A percentile compares a stretch with the other conserved stretches of the same genome.
phyloP scores from a whole-genome alignment of 1,284 basidiomycete species.

The Leccinum griseonigrum region DNA sequence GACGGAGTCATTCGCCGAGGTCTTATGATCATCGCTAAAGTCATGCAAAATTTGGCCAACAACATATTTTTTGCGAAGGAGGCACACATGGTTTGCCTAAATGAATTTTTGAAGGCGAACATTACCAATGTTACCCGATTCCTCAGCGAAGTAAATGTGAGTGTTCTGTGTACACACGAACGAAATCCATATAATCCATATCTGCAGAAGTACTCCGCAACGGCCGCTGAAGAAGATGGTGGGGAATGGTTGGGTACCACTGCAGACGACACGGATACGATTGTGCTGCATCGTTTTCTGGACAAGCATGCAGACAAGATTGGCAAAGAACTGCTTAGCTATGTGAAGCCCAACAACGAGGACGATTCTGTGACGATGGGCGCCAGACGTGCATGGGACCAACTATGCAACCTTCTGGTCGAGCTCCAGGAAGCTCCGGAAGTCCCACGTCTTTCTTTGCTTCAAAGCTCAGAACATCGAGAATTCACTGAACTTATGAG shows the following conservation, averaged over 20 bases:
- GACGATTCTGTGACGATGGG: constrained; percentile 54
- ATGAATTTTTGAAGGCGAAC: constrained; percentile 75
- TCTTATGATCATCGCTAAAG: constrained; percentile 83
- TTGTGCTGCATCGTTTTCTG: constrained; percentile 81
- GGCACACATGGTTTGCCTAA: constrained; percentile 79
- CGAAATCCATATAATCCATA: constrained; percentile 5
- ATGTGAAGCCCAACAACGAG: constrained; percentile 61
- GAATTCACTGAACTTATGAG: constrained; percentile 71
- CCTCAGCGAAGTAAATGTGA: constrained; percentile 76
- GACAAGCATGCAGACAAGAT: constrained; percentile 82
- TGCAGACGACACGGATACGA: constrained; percentile 78
- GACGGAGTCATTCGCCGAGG: constrained; percentile 65
- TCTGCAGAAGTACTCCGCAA: constrained; percentile 53
- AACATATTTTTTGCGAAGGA: constrained; percentile 92
- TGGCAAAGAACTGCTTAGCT: constrained; percentile 77
- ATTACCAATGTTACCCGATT: constrained; percentile 82
- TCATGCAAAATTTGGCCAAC: constrained; percentile 90
- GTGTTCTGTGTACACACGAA: constrained; percentile 24
- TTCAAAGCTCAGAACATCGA: constrained; percentile 51
- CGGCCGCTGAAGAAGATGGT: constrained; percentile 50
- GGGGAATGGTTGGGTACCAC: constrained; percentile 73
- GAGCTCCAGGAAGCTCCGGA: constrained; percentile 75
- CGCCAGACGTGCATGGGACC: constrained; percentile 77
- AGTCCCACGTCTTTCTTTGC: constrained; percentile 52
- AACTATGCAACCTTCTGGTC: constrained; percentile 71